A percentile compares a stretch with the other conserved stretches of the same genome.
Evolutionary conservation across 495 filamentous ascomycete species (phyloP).

Genomic region (Corynascus novoguineensis): DNA sequence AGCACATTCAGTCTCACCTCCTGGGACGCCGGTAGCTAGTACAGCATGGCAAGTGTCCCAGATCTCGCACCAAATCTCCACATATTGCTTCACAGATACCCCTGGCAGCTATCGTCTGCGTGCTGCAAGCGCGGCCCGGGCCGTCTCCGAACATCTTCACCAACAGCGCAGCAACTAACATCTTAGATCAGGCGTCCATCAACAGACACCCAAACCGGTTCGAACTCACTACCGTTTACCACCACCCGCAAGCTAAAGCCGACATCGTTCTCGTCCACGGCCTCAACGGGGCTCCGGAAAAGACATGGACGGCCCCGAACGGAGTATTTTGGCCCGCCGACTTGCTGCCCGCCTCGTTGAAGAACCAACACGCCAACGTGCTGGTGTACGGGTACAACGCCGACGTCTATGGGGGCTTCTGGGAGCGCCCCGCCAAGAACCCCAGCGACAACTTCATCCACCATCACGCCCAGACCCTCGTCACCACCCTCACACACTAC

Average conservation of each 20-base stretch:
- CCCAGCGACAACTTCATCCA: slow-evolving; percentile 67
- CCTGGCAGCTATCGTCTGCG: background rate
- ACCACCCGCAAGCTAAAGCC: slow-evolving; percentile 53
- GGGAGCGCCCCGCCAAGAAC: slow-evolving; percentile 37
- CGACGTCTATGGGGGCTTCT: slow-evolving; percentile 58
- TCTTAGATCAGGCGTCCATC: slow-evolving; percentile 38
- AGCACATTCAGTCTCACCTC: background rate
- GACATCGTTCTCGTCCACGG: slow-evolving; percentile 79
- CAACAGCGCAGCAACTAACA: slow-evolving; percentile 8
- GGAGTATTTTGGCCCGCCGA: slow-evolving; percentile 73
- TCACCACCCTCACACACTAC: slow-evolving; percentile 50
- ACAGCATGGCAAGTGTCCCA: slow-evolving; percentile 7
- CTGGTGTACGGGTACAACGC: slow-evolving; percentile 84
- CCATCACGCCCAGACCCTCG: slow-evolving; percentile 77
- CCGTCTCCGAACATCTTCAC: slow-evolving; percentile 16
- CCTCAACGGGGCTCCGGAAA: slow-evolving; percentile 69
- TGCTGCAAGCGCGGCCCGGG: slow-evolving; percentile 17
- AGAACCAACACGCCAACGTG: slow-evolving; percentile 58
- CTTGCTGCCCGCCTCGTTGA: slow-evolving; percentile 61
- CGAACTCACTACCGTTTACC: slow-evolving; percentile 65
- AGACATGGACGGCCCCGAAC: slow-evolving; percentile 66
- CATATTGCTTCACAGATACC: background rate
- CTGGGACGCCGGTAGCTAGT: background rate
- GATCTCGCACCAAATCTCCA: background rate
- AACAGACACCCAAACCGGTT: slow-evolving; percentile 56